Evolutionary conservation across 805 yeast species (phyloP).

Genomic region (Naumovozyma dairenensis): DNA sequence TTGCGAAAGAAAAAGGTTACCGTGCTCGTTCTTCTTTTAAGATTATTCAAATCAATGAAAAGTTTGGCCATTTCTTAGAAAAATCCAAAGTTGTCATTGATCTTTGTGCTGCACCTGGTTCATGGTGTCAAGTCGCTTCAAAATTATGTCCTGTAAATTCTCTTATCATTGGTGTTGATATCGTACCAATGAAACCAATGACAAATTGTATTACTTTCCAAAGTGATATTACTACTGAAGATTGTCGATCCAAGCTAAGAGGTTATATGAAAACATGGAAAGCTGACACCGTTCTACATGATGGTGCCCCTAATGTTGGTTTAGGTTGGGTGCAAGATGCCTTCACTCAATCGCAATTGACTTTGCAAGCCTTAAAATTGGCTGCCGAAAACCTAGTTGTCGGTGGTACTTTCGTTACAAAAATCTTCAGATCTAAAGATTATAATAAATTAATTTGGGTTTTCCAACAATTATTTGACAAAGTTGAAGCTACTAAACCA

Average conservation of each 20-base stretch:
- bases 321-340: constrained; percentile 99
- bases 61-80: constrained; percentile 89
- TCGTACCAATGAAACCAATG: constrained; percentile 93
- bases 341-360: constrained; percentile 92
- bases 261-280: constrained; percentile 98
- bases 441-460: constrained; percentile 97
- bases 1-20: constrained; percentile 96
- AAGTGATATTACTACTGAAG: constrained; percentile 96
- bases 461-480: constrained; percentile 88
- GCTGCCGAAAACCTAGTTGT: constrained; percentile 87
- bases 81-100: constrained; percentile 93
- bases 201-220: constrained; percentile 93
- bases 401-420: constrained; percentile 94
- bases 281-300: constrained; percentile 95
- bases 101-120: constrained; percentile 98
- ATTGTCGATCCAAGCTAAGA: constrained; percentile 86
- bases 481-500: constrained; percentile 97
- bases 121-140: constrained; percentile 99
- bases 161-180: constrained; percentile 95
- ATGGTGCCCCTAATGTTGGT: constrained; percentile 99
- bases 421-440: constrained; percentile 97
- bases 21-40: constrained; percentile 98
- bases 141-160: constrained; percentile 88
- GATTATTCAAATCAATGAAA: constrained; percentile 88
- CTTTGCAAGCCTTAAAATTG: constrained; percentile 82